phyloP scores from a whole-genome alignment of 768 basidiomycete genomes.

The Boletellus sp. region DNA sequence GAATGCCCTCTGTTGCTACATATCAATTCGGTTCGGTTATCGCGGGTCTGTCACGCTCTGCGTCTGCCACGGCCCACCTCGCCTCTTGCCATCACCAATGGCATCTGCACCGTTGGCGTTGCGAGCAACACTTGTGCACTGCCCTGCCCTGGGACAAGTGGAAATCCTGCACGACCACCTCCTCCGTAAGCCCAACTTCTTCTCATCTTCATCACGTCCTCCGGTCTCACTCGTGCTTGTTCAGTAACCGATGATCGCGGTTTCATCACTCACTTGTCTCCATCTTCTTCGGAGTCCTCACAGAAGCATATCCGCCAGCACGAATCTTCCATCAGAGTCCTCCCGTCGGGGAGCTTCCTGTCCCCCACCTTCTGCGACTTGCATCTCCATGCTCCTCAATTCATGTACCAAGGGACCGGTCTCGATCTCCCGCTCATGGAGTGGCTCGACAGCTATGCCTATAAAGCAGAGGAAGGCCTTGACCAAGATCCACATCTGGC shows the following conservation, averaged over 20 bases:
- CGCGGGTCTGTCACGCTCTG: neutral
- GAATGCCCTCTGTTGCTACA: neutral
- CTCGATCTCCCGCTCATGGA: constrained; percentile 81
- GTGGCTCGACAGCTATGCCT: constrained; percentile 81
- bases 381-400: constrained; percentile 87
- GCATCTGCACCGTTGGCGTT: constrained; percentile 22
- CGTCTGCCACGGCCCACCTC: neutral
- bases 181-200: constrained; percentile 36
- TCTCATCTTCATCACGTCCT: neutral
- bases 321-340: constrained; percentile 17
- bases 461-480: constrained; percentile 73
- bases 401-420: constrained; percentile 83
- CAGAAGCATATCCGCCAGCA: constrained; percentile 27
- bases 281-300: constrained; percentile 35
- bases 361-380: constrained; percentile 80
- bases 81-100: constrained; percentile 7
- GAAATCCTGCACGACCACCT: constrained; percentile 55
- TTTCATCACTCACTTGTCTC: constrained; percentile 48
- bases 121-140: constrained; percentile 56
- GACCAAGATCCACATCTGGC: constrained; percentile 63
- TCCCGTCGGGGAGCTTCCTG: constrained; percentile 60
- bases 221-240: constrained; percentile 2
- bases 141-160: constrained; percentile 48
- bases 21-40: neutral
- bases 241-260: constrained; percentile 40